Conservation (phyloP, 495 filamentous ascomycete genomes). For the Tuber brumale region DNA sequence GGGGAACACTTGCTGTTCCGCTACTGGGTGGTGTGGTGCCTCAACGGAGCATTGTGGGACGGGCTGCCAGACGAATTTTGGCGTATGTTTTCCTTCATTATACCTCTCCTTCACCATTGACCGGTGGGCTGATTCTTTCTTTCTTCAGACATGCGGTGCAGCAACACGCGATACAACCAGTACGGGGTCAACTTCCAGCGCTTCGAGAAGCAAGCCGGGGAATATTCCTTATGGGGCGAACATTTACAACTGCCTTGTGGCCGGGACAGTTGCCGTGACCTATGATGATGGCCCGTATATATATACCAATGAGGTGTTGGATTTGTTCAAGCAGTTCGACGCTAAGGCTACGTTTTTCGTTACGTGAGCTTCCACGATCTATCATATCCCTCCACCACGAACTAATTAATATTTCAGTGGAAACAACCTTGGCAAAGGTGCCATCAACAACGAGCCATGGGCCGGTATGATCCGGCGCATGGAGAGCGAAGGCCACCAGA, state of each 20-base stretch:
- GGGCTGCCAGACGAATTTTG: slow-evolving; percentile 22
- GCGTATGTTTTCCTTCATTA: slow-evolving; percentile 15
- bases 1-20: slow-evolving; percentile 15
- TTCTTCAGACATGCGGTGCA: background rate
- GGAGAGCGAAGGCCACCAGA: slow-evolving; percentile 38
- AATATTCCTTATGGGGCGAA: slow-evolving; percentile 9
- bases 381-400: background rate
- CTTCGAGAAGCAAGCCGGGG: slow-evolving; percentile 7
- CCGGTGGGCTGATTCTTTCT: background rate
- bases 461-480: slow-evolving; percentile 18
- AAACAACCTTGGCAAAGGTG: slow-evolving; percentile 62
- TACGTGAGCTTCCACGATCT: slow-evolving; percentile 40
- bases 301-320: slow-evolving; percentile 64
- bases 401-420: slow-evolving; percentile 43
- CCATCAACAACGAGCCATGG: slow-evolving; percentile 21
- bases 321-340: slow-evolving; percentile 51
- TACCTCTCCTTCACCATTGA: background rate
- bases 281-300: slow-evolving; percentile 48
- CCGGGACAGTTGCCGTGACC: slow-evolving; percentile 45
- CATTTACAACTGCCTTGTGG: slow-evolving; percentile 10
- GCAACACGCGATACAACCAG: background rate
- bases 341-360: slow-evolving; percentile 72
- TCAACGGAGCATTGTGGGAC: slow-evolving; percentile 21
- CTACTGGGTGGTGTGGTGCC: slow-evolving; percentile 24
- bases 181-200: slow-evolving; percentile 10